Evolutionary conservation across 371 early-diverging fungal genomes (phyloP).

Genomic region (Lichtheimia ornata): DNA sequence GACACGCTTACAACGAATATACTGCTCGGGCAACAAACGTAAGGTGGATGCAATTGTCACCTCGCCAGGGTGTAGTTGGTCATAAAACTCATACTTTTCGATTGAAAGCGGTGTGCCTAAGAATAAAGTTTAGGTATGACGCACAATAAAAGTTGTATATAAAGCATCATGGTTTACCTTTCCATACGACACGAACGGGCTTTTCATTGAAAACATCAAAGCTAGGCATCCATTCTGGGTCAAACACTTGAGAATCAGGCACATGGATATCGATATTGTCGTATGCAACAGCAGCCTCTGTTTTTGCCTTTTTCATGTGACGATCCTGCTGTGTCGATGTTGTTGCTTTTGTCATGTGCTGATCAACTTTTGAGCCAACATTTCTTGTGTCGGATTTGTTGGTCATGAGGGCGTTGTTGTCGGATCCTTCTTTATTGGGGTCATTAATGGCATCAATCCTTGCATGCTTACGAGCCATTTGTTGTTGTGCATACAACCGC

Average conservation of each 20-base stretch:
- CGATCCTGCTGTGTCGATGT: neutral
- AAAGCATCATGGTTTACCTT: neutral
- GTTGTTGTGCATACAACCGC: neutral
- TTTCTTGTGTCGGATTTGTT: no score
- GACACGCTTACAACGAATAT: slow-evolving; percentile 53
- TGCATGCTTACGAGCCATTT: neutral
- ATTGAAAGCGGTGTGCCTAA: slow-evolving; percentile 32
- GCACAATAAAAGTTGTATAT: neutral
- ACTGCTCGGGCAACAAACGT: slow-evolving; percentile 72
- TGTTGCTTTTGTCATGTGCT: neutral
- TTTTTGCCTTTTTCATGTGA: slow-evolving; percentile 20
- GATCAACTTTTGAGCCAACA: neutral
- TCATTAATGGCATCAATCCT: no score
- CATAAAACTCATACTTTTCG: slow-evolving; percentile 45
- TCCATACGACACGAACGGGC: slow-evolving; percentile 36
- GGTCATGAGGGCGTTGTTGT: no score
- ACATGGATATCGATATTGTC: slow-evolving; percentile 21
- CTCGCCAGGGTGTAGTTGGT: slow-evolving; percentile 62
- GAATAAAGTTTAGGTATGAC: neutral
- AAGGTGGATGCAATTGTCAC: slow-evolving; percentile 65
- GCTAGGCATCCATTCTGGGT: slow-evolving; percentile 27
- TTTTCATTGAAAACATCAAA: slow-evolving; percentile 27
- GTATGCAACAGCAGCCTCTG: slow-evolving; percentile 22
- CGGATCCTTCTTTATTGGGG: no score
- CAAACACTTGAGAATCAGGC: slow-evolving; percentile 21